These are phyloP conservation scores for Diphasiastrum complanatum DNA, from an alignment of 83 land plant species.

Conservation along the genomic window DNA sequence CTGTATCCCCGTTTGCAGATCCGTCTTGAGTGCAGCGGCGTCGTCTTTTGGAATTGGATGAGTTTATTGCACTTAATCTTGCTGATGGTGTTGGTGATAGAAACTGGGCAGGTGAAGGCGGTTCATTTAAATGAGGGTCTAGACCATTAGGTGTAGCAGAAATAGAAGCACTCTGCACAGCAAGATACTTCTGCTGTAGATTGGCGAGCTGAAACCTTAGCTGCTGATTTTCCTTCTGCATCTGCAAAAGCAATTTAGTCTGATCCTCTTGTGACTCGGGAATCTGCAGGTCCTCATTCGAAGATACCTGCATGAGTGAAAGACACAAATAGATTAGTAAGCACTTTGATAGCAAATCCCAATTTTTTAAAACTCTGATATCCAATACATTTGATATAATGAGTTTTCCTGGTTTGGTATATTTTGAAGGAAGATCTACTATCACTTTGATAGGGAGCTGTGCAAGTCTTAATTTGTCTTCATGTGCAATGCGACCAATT, in stretches of 20 bases:
- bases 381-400: not conserved
- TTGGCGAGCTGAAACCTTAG: slow-evolving; percentile 64
- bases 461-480: not conserved
- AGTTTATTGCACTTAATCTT: no score
- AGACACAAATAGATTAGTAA: slow-evolving; percentile 7
- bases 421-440: no score
- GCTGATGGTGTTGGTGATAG: no score
- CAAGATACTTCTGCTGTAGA: slow-evolving; percentile 59
- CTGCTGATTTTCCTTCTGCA: slow-evolving; percentile 81
- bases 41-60: slow-evolving; percentile 3
- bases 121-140: no score
- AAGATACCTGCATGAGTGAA: slow-evolving; percentile 42
- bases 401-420: no score
- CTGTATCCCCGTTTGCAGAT: slow-evolving; percentile 20
- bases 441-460: not conserved
- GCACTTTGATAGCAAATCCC: not conserved
- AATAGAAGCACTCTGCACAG: slow-evolving; percentile 43
- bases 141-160: slow-evolving; percentile 33
- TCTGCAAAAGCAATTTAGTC: slow-evolving; percentile 61
- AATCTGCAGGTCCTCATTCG: slow-evolving; percentile 51
- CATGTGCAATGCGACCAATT: not conserved
- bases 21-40: slow-evolving; percentile 16
- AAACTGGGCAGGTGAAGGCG: slow-evolving; percentile 7
- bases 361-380: not conserved
- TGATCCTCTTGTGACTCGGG: slow-evolving; percentile 67